These are phyloP conservation scores for Aureobasidium sp. DNA, from an alignment of 2,329 filamentous ascomycete species.

Conservation along the genomic window DNA sequence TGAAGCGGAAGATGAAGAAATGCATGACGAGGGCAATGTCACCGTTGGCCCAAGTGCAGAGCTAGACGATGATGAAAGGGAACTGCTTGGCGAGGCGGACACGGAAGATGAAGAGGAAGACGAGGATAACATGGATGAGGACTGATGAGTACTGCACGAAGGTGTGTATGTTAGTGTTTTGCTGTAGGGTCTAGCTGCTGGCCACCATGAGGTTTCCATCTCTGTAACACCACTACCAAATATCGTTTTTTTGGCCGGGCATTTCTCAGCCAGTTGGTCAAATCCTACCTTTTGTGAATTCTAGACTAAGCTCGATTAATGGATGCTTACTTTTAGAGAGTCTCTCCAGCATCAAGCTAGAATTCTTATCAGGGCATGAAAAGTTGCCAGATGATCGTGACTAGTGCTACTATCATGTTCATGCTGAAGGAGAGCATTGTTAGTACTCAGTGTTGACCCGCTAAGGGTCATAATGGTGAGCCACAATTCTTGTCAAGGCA, in stretches of 20 bases:
- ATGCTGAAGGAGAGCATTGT: neutral
- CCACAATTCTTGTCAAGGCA: neutral
- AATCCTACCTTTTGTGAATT: neutral
- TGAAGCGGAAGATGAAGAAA: constrained; percentile 16
- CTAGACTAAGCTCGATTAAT: no score
- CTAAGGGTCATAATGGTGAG: neutral
- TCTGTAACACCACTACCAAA: neutral
- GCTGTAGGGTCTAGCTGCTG: neutral
- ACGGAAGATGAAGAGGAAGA: constrained; percentile 31
- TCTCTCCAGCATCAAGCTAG: no score
- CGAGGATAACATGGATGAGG: constrained; percentile 29
- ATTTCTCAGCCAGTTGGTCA: neutral
- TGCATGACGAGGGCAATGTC: constrained; percentile 21
- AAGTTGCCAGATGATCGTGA: neutral
- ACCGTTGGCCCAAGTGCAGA: constrained; percentile 23
- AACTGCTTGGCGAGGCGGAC: constrained; percentile 32
- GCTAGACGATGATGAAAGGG: constrained; percentile 33
- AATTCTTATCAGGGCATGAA: no score
- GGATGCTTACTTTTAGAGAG: no score
- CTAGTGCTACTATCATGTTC: neutral
- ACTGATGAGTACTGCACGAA: constrained; percentile 11
- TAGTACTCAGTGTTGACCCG: neutral
- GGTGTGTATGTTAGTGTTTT: neutral
- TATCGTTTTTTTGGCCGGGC: neutral
- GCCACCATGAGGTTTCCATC: neutral